A percentile compares a stretch with the other conserved stretches of the same genome.
Conservation (phyloP, 2,329 filamentous ascomycete species). For the Hypoxylon sp. region DNA sequence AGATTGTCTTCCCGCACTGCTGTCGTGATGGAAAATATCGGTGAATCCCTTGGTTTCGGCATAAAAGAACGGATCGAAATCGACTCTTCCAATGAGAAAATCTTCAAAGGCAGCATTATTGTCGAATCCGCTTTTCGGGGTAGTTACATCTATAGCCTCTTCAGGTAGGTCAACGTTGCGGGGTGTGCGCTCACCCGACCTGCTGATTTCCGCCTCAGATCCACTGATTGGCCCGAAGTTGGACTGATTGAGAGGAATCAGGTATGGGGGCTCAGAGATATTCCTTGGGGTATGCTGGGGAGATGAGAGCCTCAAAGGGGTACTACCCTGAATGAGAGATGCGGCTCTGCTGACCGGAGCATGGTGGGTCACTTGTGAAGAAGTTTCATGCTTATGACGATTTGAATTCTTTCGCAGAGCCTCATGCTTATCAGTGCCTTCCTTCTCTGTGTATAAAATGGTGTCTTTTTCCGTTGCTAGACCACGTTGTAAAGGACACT, state of each 20-base stretch:
- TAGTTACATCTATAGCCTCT: neutral
- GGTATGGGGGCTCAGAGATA: neutral
- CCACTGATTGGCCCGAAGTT: neutral
- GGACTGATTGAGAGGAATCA: neutral
- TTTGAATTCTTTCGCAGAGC: constrained; percentile 8
- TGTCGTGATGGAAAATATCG: too few relatives aligned
- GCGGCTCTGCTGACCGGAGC: constrained; percentile 18
- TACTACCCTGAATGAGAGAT: neutral
- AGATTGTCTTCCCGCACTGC: too few relatives aligned
- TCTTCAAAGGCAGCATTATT: too few relatives aligned
- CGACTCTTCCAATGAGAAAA: too few relatives aligned
- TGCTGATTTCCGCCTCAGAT: neutral
- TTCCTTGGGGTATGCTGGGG: neutral
- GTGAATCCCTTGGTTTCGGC: too few relatives aligned
- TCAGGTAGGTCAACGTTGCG: constrained; percentile 2
- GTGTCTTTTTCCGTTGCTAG: neutral
- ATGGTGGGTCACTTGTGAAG: too few relatives aligned
- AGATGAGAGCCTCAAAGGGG: neutral
- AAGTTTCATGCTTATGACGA: too few relatives aligned
- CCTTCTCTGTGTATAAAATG: constrained; percentile 4
- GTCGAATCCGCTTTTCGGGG: neutral
- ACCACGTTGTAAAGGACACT: neutral
- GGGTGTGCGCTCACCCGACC: constrained; percentile 3
- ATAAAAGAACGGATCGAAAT: too few relatives aligned
- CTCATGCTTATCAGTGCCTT: neutral